Evolutionary conservation across 352 stramenopile genomes (phyloP).

Genomic region (Phytophthora ohioensis): DNA sequence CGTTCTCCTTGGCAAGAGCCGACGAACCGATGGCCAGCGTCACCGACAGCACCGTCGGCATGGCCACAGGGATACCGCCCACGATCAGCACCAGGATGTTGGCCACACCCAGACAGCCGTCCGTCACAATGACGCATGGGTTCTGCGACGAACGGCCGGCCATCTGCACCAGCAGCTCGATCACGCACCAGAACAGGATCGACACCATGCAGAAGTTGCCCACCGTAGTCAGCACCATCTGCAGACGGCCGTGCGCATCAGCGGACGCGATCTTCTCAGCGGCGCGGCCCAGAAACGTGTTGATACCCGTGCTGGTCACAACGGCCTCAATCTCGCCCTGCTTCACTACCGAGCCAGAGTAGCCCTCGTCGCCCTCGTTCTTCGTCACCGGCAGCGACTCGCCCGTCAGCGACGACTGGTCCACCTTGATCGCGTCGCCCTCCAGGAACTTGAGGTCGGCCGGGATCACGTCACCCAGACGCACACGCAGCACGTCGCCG

Average conservation of each 20-base stretch:
- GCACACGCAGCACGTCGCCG: constrained; percentile 77
- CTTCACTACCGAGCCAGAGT: constrained; percentile 89
- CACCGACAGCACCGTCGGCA: constrained; percentile 93
- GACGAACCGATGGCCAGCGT: constrained; percentile 93
- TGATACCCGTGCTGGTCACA: constrained; percentile 86
- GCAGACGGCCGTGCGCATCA: constrained; percentile 86
- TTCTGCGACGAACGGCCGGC: constrained; percentile 72
- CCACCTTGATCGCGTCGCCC: constrained; percentile 84
- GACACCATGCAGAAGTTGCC: constrained; percentile 92
- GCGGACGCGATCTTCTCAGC: constrained; percentile 80
- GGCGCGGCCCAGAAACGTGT: constrained; percentile 93
- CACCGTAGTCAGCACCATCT: constrained; percentile 94
- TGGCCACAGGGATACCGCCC: constrained; percentile 93
- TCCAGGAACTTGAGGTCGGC: constrained; percentile 91
- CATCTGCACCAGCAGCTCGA: constrained; percentile 90
- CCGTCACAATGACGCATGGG: constrained; percentile 85
- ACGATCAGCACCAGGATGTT: constrained; percentile 92
- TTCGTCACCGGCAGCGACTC: constrained; percentile 94
- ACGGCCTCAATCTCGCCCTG: constrained; percentile 93
- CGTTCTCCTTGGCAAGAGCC: constrained; percentile 90
- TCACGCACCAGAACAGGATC: constrained; percentile 86
- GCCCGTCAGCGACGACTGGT: constrained; percentile 94
- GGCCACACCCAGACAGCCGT: constrained; percentile 72
- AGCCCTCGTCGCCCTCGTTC: constrained; percentile 76
- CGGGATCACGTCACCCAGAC: constrained; percentile 92